Conservation (phyloP, 2,329 filamentous ascomycete species). For the Fusarium sp. region DNA sequence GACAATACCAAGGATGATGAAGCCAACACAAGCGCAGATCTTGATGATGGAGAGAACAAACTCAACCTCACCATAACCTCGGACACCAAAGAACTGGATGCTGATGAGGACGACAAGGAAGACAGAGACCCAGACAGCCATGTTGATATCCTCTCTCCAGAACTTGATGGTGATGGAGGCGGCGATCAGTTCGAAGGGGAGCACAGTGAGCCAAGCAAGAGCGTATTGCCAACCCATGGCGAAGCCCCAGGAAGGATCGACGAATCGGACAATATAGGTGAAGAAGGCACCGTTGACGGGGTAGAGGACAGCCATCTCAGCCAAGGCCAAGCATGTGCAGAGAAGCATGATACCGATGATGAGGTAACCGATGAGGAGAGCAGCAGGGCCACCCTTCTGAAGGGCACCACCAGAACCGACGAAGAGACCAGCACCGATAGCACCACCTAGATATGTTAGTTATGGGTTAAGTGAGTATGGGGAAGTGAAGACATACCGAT, state of each 20-base stretch:
- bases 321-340: conserved; percentile 86
- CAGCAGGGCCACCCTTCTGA: conserved; percentile 80
- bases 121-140: conserved; percentile 84
- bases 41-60: conserved; percentile 91
- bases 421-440: conserved; percentile 83
- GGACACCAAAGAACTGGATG: conserved; percentile 91
- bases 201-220: conserved; percentile 86
- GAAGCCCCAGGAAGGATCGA: conserved; percentile 95
- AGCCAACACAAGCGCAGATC: conserved; percentile 74
- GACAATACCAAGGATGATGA: conserved; percentile 85
- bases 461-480: neutral
- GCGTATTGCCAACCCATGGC: conserved; percentile 98
- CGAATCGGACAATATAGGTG: conserved; percentile 89
- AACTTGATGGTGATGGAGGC: conserved; percentile 87
- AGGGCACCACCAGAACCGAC: conserved; percentile 85
- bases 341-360: conserved; percentile 45
- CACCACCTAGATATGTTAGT: conserved; percentile 41
- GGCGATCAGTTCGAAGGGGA: conserved; percentile 89
- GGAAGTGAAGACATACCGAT: conserved; percentile 65
- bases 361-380: conserved; percentile 82
- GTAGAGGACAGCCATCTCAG: conserved; percentile 91
- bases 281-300: conserved; percentile 94
- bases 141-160: conserved; percentile 77
- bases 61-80: conserved; percentile 90
- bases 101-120: conserved; percentile 82